Conservation (phyloP, 2,329 filamentous ascomycete genomes). For the Trichoderma atroviride region DNA sequence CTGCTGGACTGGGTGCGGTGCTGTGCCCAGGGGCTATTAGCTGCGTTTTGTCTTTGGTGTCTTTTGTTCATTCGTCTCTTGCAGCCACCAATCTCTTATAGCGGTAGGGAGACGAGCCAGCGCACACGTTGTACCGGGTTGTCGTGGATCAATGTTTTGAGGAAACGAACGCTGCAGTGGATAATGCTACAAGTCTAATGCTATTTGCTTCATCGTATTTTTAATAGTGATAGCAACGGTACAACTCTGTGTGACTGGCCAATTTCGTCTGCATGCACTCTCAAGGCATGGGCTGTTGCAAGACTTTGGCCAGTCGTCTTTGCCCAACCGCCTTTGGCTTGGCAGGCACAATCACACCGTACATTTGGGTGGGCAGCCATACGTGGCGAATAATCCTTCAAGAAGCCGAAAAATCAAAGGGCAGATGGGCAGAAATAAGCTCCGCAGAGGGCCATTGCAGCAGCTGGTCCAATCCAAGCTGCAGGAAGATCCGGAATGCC, state of each 20-base stretch:
- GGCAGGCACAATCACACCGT: conserved; percentile 22
- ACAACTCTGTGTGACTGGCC: not conserved
- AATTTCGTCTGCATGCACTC: not conserved
- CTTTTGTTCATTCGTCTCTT: not conserved
- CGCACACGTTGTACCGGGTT: not conserved
- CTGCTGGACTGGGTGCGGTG: not conserved
- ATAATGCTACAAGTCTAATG: not conserved
- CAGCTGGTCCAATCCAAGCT: conserved; percentile 11
- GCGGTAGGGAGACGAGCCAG: not conserved
- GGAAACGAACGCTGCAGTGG: not conserved
- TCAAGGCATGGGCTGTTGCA: conserved; percentile 1
- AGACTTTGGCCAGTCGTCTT: not conserved
- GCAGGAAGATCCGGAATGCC: not conserved
- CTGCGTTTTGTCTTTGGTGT: not conserved
- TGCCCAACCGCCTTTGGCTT: conserved; percentile 2
- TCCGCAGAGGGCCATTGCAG: not conserved
- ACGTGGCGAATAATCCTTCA: conserved; percentile 3
- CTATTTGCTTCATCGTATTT: not conserved
- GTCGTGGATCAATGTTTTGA: not conserved
- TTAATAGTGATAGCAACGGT: not conserved
- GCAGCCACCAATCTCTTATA: not conserved
- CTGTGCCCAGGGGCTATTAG: not conserved
- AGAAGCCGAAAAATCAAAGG: not conserved
- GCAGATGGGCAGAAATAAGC: not conserved
- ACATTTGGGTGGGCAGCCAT: not conserved